A percentile compares a stretch with the other conserved stretches of the same genome.
These are phyloP conservation scores for Pelagomonas calceolata DNA, from an alignment of 108 stramenopile genomes.

Conservation along the genomic window DNA sequence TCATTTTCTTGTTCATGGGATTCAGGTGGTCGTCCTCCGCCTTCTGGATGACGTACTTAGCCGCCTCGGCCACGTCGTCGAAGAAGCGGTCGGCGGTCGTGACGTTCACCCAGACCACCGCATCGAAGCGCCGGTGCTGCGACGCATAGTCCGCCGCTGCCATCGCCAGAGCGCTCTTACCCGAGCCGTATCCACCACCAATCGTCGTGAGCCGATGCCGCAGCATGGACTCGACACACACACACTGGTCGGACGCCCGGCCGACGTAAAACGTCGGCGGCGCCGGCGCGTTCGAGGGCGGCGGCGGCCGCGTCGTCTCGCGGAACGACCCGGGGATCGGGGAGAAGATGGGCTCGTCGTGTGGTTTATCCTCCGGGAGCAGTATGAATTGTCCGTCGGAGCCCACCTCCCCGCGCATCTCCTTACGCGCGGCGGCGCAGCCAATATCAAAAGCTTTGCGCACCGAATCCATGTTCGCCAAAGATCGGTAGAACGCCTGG, in stretches of 20 bases:
- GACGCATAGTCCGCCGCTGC: background rate
- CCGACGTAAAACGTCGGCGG: background rate
- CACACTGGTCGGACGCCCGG: background rate
- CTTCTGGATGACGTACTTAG: background rate
- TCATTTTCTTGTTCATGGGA: too few relatives aligned
- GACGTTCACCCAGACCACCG: background rate
- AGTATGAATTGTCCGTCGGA: background rate
- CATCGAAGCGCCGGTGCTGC: background rate
- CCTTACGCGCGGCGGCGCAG: background rate
- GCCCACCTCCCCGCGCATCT: too few relatives aligned
- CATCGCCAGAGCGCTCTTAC: background rate
- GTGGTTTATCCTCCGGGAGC: background rate
- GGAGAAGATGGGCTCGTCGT: background rate
- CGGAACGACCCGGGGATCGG: background rate
- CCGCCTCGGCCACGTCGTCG: too few relatives aligned
- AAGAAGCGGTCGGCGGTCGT: background rate
- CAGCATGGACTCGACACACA: background rate
- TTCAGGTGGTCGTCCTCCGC: too few relatives aligned
- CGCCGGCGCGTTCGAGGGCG: background rate
- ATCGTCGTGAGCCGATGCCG: background rate
- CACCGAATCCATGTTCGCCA: background rate
- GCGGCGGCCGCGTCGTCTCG: background rate
- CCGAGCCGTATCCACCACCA: background rate
- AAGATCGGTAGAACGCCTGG: background rate
- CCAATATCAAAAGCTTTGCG: background rate